These are phyloP conservation scores for Ophiostoma angusticollis DNA, from an alignment of 2,329 filamentous ascomycete species.

Conservation along the genomic window DNA sequence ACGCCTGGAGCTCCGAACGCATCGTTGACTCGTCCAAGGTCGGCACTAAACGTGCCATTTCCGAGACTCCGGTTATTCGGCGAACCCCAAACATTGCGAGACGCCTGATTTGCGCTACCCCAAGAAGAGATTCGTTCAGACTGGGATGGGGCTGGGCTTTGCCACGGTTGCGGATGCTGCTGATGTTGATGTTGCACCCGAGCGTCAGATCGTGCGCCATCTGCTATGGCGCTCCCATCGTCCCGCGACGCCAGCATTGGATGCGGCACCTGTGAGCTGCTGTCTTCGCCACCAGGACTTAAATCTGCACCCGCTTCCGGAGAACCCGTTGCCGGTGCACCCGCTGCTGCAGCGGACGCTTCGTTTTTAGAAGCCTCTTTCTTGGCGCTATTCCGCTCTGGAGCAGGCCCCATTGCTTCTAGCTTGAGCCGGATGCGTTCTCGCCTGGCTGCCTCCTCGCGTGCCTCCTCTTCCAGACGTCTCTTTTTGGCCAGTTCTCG, in stretches of 20 bases:
- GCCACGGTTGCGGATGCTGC: slow-evolving; percentile 23
- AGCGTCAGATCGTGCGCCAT: slow-evolving; percentile 16
- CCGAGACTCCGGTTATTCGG: slow-evolving; percentile 61
- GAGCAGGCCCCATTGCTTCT: slow-evolving; percentile 53
- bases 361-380: slow-evolving; percentile 36
- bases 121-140: slow-evolving; percentile 38
- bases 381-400: slow-evolving; percentile 45
- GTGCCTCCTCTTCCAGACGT: slow-evolving; percentile 53
- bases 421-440: slow-evolving; percentile 62
- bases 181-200: neutral
- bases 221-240: neutral
- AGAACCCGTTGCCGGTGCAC: neutral
- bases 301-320: neutral
- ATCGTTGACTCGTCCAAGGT: slow-evolving; percentile 38
- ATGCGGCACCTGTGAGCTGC: neutral
- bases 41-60: slow-evolving; percentile 62
- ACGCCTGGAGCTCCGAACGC: slow-evolving; percentile 23
- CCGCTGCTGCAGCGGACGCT: neutral
- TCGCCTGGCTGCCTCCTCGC: slow-evolving; percentile 57
- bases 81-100: slow-evolving; percentile 61
- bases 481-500: slow-evolving; percentile 57
- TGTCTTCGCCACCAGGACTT: neutral
- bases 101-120: slow-evolving; percentile 30
- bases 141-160: slow-evolving; percentile 23
- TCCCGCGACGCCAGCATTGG: neutral